These are phyloP conservation scores for Colletotrichum sp. DNA, from an alignment of 2,329 filamentous ascomycete species.

Conservation along the genomic window DNA sequence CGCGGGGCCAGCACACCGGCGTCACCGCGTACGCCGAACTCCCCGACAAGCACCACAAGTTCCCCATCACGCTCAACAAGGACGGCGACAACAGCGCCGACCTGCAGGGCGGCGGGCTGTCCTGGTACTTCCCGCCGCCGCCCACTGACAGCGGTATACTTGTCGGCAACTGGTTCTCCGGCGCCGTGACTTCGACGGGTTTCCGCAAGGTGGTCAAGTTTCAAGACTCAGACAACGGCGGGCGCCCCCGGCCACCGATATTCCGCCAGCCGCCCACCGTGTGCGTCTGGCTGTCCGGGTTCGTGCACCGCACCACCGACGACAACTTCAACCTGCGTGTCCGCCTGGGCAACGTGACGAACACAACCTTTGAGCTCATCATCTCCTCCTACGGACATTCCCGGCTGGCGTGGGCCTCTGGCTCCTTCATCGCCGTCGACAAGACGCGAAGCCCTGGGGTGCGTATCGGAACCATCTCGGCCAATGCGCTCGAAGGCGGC, in stretches of 20 bases:
- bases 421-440: neutral
- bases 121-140: neutral
- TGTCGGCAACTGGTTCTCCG: neutral
- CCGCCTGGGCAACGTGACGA: neutral
- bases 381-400: neutral
- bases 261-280: neutral
- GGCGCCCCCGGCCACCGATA: neutral
- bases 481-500: neutral
- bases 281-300: neutral
- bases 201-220: neutral
- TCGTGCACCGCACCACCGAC: neutral
- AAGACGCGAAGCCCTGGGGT: neutral
- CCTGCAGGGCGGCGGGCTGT: neutral
- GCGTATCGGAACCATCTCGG: neutral
- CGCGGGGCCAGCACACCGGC: neutral
- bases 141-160: neutral
- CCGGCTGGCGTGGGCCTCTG: neutral
- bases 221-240: neutral
- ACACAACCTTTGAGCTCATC: neutral
- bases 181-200: neutral
- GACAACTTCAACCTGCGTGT: neutral
- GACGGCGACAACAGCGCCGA: neutral
- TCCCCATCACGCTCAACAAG: neutral
- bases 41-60: neutral
- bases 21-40: neutral